These are phyloP conservation scores for Suillus plorans DNA, from an alignment of 768 basidiomycete species.

Conservation along the genomic window DNA sequence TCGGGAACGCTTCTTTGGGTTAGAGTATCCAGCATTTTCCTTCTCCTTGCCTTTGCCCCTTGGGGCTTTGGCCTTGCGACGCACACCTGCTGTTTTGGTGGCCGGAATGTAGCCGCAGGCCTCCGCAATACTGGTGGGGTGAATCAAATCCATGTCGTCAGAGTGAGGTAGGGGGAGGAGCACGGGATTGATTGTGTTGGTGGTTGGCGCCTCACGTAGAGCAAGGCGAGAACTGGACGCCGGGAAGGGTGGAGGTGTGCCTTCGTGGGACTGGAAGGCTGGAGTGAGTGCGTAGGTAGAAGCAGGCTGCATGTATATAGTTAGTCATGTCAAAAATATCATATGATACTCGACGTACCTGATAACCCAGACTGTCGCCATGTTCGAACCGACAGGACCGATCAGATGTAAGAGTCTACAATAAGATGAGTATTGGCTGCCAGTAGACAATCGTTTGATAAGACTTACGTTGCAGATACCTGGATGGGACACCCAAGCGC, in stretches of 20 bases:
- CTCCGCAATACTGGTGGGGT: not conserved
- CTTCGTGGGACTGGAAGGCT: not conserved
- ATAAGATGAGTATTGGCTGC: not conserved
- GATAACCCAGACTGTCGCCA: too few relatives aligned
- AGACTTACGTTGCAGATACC: not conserved
- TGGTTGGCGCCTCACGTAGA: too few relatives aligned
- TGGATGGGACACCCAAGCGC: not conserved
- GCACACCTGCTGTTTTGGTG: not conserved
- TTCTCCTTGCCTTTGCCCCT: conserved; percentile 5
- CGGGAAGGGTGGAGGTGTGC: too few relatives aligned
- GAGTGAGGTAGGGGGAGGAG: not conserved
- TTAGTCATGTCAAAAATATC: too few relatives aligned
- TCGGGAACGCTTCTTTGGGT: not conserved
- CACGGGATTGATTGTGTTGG: not conserved
- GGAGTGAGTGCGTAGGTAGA: not conserved
- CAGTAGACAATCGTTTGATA: not conserved
- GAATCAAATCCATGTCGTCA: not conserved
- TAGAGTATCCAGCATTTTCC: not conserved
- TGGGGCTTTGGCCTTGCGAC: not conserved
- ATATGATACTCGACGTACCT: too few relatives aligned
- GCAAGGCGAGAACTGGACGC: too few relatives aligned
- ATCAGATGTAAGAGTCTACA: not conserved
- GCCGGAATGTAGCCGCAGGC: not conserved
- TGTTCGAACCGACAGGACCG: too few relatives aligned
- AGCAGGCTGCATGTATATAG: not conserved